A percentile compares a stretch with the other conserved stretches of the same genome.
Evolutionary conservation across 164 flowering plant genomes (phyloP).

Genomic region (Tetrastigma voinierianum): DNA sequence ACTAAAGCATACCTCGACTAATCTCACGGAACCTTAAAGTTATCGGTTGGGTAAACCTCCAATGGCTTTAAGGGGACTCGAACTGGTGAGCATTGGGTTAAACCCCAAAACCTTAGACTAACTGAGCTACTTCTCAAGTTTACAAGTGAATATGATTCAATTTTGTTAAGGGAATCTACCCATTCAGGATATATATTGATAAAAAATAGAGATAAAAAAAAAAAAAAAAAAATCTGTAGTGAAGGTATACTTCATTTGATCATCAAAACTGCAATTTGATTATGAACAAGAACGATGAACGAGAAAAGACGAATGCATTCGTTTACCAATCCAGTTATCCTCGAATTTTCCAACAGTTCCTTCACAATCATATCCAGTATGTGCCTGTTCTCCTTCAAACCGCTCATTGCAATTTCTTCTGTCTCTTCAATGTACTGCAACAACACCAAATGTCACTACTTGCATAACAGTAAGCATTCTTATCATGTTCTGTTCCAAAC

Average conservation of each 20-base stretch:
- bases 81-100: no score
- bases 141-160: background rate
- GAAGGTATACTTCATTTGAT: background rate
- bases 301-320: background rate
- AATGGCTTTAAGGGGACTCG: no score
- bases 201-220: background rate
- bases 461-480: background rate
- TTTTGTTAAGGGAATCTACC: background rate
- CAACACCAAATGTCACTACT: conserved; percentile 6
- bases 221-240: background rate
- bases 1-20: no score
- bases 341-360: conserved; percentile 66
- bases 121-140: no score
- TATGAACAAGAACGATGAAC: background rate
- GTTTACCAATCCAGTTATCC: conserved; percentile 90
- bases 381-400: conserved; percentile 68
- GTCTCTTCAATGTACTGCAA: conserved; percentile 94
- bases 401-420: conserved; percentile 84
- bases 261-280: background rate
- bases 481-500: background rate
- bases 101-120: no score
- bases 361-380: conserved; percentile 64
- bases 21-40: no score
- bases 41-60: no score
- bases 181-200: background rate